These are phyloP conservation scores for Podila verticillata DNA, from an alignment of 192 early-diverging fungal species.

Conservation along the genomic window DNA sequence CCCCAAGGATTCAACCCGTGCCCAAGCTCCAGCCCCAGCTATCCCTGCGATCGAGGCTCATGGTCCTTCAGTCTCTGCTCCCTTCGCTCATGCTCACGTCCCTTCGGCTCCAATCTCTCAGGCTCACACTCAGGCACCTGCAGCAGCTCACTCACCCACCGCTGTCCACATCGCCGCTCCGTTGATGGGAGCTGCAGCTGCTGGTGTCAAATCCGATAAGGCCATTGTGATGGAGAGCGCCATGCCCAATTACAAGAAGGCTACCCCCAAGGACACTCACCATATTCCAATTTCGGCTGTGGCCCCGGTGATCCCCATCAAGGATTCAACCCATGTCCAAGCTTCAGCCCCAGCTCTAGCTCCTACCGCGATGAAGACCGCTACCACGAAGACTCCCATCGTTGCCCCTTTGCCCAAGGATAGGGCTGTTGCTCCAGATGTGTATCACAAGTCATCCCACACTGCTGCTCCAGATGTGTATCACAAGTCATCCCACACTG, in stretches of 20 bases:
- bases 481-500: not conserved
- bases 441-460: not conserved
- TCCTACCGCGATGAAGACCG: not conserved
- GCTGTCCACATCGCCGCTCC: not conserved
- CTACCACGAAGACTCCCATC: not conserved
- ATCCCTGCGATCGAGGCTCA: constrained; percentile 2
- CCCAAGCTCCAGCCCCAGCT: not conserved
- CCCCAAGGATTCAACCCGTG: not conserved
- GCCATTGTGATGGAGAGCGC: constrained; percentile 1
- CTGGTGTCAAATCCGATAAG: constrained; percentile 1
- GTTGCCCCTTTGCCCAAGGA: not conserved
- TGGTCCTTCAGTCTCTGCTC: constrained; percentile 1
- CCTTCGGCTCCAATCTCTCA: not conserved
- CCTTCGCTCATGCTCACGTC: not conserved
- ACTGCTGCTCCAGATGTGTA: not conserved
- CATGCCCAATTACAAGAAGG: not conserved
- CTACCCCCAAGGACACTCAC: not conserved
- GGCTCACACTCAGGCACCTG: not conserved
- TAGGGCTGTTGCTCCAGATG: not conserved
- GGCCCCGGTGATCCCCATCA: not conserved
- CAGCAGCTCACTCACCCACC: not conserved
- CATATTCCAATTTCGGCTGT: not conserved
- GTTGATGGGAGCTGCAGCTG: constrained; percentile 1
- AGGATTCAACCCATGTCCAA: not conserved
- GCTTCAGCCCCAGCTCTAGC: not conserved